Percentiles rank a stretch among this genome's conserved stretches.
These are phyloP conservation scores for Corylus americana DNA, from an alignment of 306 rosid genomes.

Conservation along the genomic window DNA sequence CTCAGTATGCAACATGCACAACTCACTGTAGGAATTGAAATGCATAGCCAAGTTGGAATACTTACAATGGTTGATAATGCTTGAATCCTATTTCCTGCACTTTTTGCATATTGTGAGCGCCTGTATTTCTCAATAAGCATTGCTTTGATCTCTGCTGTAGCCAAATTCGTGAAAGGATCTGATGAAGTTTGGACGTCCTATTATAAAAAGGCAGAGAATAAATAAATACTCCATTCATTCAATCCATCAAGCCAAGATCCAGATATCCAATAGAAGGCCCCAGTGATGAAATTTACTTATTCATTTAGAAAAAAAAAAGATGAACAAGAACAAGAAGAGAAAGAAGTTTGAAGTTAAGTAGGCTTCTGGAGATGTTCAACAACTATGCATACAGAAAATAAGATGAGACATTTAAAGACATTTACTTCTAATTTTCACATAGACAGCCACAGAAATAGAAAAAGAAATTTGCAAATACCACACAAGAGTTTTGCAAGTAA, in stretches of 20 bases:
- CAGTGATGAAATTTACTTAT: too few relatives aligned
- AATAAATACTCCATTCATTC: slow-evolving; percentile 2
- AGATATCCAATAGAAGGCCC: too few relatives aligned
- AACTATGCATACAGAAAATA: background rate
- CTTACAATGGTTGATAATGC: slow-evolving; percentile 72
- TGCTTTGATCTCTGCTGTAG: slow-evolving; percentile 78
- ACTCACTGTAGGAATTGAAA: background rate
- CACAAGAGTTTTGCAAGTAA: slow-evolving; percentile 4
- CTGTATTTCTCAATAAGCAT: slow-evolving; percentile 72
- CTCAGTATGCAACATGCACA: background rate
- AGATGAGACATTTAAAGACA: background rate
- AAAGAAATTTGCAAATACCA: background rate
- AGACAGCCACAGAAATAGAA: background rate
- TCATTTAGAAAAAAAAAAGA: too few relatives aligned
- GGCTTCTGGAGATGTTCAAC: background rate
- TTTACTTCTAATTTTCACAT: background rate
- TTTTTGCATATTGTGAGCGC: slow-evolving; percentile 61
- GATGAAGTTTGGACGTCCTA: slow-evolving; percentile 75
- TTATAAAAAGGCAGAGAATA: slow-evolving; percentile 9
- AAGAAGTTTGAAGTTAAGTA: background rate
- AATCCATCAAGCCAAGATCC: too few relatives aligned
- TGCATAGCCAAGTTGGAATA: slow-evolving; percentile 11
- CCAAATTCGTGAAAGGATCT: slow-evolving; percentile 79
- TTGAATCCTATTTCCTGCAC: slow-evolving; percentile 57
- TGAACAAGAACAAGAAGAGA: too few relatives aligned